A percentile compares a stretch with the other conserved stretches of the same genome.
phyloP scores from a whole-genome alignment of 202 grass and related monocot species.

The Zoysia matrella region DNA sequence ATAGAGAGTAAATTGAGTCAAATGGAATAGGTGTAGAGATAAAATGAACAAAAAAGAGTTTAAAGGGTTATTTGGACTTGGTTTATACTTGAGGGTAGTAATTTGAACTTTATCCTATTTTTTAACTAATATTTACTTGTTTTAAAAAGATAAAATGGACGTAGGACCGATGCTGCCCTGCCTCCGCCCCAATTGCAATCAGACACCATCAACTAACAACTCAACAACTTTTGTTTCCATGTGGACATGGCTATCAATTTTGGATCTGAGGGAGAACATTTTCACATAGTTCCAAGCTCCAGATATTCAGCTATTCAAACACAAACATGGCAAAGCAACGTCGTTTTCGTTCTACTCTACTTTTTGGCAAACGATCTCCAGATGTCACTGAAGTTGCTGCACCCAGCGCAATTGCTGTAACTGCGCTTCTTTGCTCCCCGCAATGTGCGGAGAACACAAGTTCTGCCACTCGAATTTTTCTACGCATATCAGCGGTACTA shows the following conservation, averaged over 20 bases:
- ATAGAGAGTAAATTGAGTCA: no score
- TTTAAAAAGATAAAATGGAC: no score
- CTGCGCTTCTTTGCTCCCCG: slow-evolving; percentile 32
- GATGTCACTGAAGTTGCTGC: slow-evolving; percentile 1
- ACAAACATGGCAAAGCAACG: slow-evolving; percentile 21
- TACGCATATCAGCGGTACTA: no score
- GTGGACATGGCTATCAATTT: not conserved
- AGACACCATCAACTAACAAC: not conserved
- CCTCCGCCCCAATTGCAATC: no score
- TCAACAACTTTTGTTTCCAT: not conserved
- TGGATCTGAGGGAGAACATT: not conserved
- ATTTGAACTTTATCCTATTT: no score
- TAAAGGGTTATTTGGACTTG: no score
- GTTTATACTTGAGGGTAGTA: no score
- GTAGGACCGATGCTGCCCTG: no score
- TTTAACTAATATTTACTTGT: no score
- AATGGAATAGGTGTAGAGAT: no score
- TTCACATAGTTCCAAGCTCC: not conserved
- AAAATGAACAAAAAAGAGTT: no score
- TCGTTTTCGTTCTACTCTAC: not conserved
- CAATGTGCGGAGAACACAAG: slow-evolving; percentile 50
- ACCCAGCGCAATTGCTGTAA: slow-evolving; percentile 12
- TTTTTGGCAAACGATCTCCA: slow-evolving; percentile 2
- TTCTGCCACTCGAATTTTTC: slow-evolving; percentile 3
- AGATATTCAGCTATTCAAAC: not conserved